A percentile compares a stretch with the other conserved stretches of the same genome.
Evolutionary conservation across 495 filamentous ascomycete genomes (phyloP).

Genomic region (Aspergillus mulundensis): DNA sequence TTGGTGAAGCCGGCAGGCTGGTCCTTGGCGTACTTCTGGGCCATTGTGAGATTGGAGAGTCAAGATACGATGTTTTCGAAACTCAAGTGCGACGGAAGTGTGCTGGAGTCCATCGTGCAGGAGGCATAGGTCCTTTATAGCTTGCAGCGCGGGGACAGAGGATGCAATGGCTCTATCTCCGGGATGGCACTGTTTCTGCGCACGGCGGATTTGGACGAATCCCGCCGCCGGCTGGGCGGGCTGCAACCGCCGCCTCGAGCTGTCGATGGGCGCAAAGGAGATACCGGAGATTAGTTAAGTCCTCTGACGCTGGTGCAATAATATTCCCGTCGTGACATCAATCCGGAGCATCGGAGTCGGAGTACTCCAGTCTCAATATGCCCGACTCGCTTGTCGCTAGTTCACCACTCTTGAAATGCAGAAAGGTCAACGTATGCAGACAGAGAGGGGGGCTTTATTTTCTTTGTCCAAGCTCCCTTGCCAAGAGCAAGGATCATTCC

Average conservation of each 20-base stretch:
- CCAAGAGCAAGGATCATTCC: no score
- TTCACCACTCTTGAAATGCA: no score
- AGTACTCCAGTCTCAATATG: no score
- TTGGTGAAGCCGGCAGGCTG: conserved; percentile 40
- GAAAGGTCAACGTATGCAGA: no score
- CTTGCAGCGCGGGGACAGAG: no score
- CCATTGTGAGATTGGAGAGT: conserved; percentile 20
- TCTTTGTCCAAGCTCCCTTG: no score
- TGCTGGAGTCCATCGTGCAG: neutral
- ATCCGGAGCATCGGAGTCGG: no score
- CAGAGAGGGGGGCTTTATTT: no score
- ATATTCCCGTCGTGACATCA: no score
- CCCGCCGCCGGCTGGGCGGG: no score
- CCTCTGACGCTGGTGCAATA: neutral
- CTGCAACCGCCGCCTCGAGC: neutral
- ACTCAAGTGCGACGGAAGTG: neutral
- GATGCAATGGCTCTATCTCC: neutral
- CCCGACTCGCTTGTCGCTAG: no score
- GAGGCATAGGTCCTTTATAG: neutral
- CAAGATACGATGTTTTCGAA: neutral
- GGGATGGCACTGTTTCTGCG: neutral
- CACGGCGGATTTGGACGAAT: neutral
- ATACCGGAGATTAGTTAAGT: neutral
- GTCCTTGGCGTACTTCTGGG: conserved; percentile 31
- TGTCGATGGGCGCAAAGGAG: neutral